Evolutionary conservation across 2,329 filamentous ascomycete species (phyloP).

Genomic region (Verticillium dahliae): DNA sequence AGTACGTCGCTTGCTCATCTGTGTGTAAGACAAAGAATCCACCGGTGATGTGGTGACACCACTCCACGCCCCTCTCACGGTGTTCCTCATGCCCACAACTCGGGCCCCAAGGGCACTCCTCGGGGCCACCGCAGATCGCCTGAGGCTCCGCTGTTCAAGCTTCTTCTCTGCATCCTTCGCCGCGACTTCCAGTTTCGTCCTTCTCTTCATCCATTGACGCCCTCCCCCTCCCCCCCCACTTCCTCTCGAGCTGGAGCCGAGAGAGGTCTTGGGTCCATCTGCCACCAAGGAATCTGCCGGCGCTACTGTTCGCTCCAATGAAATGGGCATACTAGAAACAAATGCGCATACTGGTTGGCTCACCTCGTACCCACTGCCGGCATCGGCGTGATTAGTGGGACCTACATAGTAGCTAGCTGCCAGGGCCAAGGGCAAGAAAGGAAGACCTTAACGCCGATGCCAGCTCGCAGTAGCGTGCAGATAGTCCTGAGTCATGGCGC

Average conservation of each 20-base stretch:
- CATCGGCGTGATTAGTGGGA: background rate
- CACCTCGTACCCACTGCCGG: background rate
- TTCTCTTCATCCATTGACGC: background rate
- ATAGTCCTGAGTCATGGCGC: too few species aligned
- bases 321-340: background rate
- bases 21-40: background rate
- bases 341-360: background rate
- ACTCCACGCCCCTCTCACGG: background rate
- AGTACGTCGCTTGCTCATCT: background rate
- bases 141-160: background rate
- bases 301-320: background rate
- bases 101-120: background rate
- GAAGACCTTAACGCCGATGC: too few species aligned
- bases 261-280: background rate
- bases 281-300: background rate
- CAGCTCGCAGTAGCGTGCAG: too few species aligned
- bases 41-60: background rate
- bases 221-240: background rate
- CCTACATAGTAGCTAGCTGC: background rate
- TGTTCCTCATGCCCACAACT: background rate
- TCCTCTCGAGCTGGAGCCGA: background rate
- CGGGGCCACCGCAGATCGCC: background rate
- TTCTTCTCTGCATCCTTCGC: background rate
- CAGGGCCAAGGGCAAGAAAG: background rate
- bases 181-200: background rate